Percentiles rank a stretch among this genome's conserved stretches.
Evolutionary conservation across 2,329 filamentous ascomycete species (phyloP).

Genomic region (Colletotrichum orchidophilum): DNA sequence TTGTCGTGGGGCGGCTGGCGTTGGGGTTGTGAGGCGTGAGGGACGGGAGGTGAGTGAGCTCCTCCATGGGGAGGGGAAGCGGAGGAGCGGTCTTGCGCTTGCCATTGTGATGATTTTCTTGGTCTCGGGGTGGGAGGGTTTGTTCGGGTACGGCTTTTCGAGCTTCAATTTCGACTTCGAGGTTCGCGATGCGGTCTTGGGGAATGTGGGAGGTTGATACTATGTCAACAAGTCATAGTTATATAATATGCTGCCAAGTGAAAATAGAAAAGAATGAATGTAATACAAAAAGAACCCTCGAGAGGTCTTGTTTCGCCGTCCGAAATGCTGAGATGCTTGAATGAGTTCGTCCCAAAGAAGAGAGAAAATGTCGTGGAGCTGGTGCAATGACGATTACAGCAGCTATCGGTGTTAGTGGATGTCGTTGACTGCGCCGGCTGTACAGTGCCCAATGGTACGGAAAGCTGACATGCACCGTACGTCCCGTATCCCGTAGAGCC

Average conservation of each 20-base stretch:
- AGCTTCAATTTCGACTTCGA: neutral
- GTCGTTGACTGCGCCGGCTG: neutral
- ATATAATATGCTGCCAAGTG: neutral
- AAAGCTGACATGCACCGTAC: neutral
- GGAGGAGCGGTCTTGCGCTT: constrained; percentile 7
- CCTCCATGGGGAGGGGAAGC: constrained; percentile 4
- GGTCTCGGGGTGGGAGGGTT: neutral
- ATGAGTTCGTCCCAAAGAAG: neutral
- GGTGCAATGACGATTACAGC: constrained; percentile 22
- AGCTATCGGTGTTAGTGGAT: constrained; percentile 21
- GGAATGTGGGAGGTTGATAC: neutral
- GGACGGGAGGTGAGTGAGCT: neutral
- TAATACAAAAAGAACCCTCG: neutral
- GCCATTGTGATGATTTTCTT: neutral
- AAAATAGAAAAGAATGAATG: neutral
- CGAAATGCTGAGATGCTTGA: neutral
- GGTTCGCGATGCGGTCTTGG: neutral
- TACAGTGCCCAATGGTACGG: neutral
- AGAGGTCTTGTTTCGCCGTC: neutral
- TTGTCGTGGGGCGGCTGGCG: constrained; percentile 9
- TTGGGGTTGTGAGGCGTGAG: neutral
- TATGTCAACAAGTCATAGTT: neutral
- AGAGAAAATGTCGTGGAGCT: neutral
- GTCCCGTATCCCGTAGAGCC: neutral
- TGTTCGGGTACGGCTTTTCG: neutral